A percentile compares a stretch with the other conserved stretches of the same genome.
phyloP scores from a whole-genome alignment of 2,329 filamentous ascomycete genomes.

The Fusarium lateritium region DNA sequence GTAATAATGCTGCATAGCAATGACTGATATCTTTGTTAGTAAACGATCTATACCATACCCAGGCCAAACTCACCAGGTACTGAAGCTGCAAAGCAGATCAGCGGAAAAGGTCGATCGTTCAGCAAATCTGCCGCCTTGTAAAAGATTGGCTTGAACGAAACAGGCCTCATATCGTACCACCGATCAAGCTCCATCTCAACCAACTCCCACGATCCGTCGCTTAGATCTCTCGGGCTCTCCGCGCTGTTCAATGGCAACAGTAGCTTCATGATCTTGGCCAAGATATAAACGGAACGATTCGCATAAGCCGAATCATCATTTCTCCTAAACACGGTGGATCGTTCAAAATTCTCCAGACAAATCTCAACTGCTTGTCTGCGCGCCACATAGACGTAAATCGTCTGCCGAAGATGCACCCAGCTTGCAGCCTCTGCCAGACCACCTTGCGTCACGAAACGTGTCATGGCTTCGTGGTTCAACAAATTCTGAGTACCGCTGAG shows the following conservation, averaged over 20 bases:
- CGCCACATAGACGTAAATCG: neutral
- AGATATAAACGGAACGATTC: neutral
- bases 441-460: conserved; percentile 3
- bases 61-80: neutral
- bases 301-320: conserved; percentile 11
- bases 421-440: conserved; percentile 4
- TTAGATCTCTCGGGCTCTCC: fast-evolving
- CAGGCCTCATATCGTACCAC: neutral
- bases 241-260: neutral
- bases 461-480: neutral
- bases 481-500: conserved; percentile 8
- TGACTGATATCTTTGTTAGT: neutral
- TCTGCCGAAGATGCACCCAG: conserved; percentile 9
- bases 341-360: conserved; percentile 3
- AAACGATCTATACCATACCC: fast-evolving
- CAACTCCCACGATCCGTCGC: neutral
- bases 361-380: neutral
- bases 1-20: conserved; percentile 21
- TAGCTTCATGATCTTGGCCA: neutral
- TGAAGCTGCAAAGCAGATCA: neutral
- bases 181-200: neutral
- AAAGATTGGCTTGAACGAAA: conserved; percentile 10
- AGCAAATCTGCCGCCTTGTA: fast-evolving
- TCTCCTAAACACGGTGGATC: conserved; percentile 9
- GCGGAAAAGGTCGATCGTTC: neutral